Evolutionary conservation across 1,284 basidiomycete genomes (phyloP), one percentile per base, ranked within the genome.

Genomic region (Marasmius fiardii): DNA sequence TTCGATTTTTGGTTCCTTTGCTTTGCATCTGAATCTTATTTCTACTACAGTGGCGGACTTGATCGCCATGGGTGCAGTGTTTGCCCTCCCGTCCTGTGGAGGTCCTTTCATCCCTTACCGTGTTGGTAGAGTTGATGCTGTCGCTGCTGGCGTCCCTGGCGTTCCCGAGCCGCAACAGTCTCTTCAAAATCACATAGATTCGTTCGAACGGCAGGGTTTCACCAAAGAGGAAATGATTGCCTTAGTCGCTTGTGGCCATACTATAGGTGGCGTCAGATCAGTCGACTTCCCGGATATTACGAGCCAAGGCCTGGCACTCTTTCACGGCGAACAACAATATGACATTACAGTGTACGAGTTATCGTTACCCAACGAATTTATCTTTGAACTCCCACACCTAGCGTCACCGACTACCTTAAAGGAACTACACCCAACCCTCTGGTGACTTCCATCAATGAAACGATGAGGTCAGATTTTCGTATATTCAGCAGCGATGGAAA

Each of bases 161-260:
- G 70, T 71, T n/a, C 74, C 75, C 6, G 64, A 71, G 43, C 69
- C 73, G 4, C 63, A 68, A 16, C 64, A 74, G 33, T 65, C 67
- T 48, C 57, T 74, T 5, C 51, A 65, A 18, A 68, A 65, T 3
- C 65, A 71, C 41, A 69, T 59, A 8, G 66, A 68, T 39, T 68
- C 63, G 24, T 77, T 76, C 60, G 60, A 66, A n/a, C 67, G 67
- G 21, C 69, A 72, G 60, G 74, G 74, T 2, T 77, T 75, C 58
- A 69, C 62, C 14, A 58, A 61, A 12, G 54, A 63, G 3, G 74
- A 77, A 52, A 77, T 77, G 75, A 76, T 77, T 55, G 66, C 67
- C 31, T 67, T 76, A 26, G 71, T 73, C 26, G 74, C 74, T 4
- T 77, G 75, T 58, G 75, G 75, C 3, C 75, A 77, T 58, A 71